Base-by-base conservation (phyloP, 805 yeast genomes). In the Myxozyma sirexii region DNA sequence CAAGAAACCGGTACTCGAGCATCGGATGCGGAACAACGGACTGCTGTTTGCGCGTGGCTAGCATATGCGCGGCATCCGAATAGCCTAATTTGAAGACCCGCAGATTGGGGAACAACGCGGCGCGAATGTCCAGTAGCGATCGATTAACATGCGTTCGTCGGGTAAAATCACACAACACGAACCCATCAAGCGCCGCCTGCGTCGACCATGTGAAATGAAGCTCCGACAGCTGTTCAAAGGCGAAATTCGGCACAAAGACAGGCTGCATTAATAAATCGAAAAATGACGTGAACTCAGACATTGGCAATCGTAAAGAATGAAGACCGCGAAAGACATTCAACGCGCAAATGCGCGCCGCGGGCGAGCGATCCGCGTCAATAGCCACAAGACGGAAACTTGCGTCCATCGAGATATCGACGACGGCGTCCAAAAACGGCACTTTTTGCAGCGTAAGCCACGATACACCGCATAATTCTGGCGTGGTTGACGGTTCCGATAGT, bases 151-250 rank as follows among this genome's bases (percentile, higher is more conserved):
- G 47, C 13, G 39, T 41, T 4, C 55, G 44, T 2, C 47, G 45
- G 3, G 55, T 51, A 31, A 37, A 51, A 21, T 51, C 55, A 24
- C 46, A 37, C 3, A 51, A 21, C 4, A 51, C 46, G 29, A 17
- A 51, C 15, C 55, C 55, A 29, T 51, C 55, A 12, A 51, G 41
- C 13, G 55, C 55, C n/a, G 26, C 47, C 24, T 39, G 47, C 7
- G 45, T 31, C 8, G 55, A 27, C 55, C 55, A 51, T 7, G 55
- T 51, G 47, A 51, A 51, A 13, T 51, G 46, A 21, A 51, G 39
- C 41, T 41, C 47, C 21, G 21, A 17, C 1, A 51, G 44, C 4
- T 27, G 17, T 8, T 51, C 47, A 29, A 51, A 51, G 6, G 46
- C 47, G 26, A 51, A 51, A 13, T 31, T 35, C 8, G 45, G 45